A percentile compares a stretch with the other conserved stretches of the same genome.
Evolutionary conservation across 345 rosid genomes (phyloP).

Genomic region (Bruguiera gymnorhiza): DNA sequence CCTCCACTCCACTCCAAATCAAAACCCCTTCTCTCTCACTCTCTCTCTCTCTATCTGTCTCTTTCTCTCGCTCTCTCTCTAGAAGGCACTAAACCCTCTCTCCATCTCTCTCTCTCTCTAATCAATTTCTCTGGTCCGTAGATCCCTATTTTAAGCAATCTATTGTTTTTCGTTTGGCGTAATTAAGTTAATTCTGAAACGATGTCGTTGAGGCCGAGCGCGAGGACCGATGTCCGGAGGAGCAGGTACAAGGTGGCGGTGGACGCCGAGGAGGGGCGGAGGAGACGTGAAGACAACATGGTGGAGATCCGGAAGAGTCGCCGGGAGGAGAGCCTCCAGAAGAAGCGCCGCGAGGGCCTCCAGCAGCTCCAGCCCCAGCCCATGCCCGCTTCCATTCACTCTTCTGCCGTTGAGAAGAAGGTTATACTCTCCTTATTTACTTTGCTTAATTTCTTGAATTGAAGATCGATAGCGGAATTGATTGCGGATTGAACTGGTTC

Average conservation of each 20-base stretch:
- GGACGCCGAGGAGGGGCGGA: conserved; percentile 79
- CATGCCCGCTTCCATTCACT: conserved; percentile 35
- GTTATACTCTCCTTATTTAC: conserved; percentile 21
- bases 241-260: conserved; percentile 79
- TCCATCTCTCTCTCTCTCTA: background rate
- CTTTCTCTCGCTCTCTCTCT: background rate
- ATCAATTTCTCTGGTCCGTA: background rate
- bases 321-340: conserved; percentile 80
- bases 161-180: background rate
- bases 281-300: conserved; percentile 88
- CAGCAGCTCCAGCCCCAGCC: conserved; percentile 55
- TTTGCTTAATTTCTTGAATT: background rate
- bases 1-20: too few relatives aligned
- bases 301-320: conserved; percentile 90
- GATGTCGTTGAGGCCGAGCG: conserved; percentile 79
- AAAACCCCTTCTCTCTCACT: conserved; percentile 1
- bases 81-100: background rate
- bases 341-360: conserved; percentile 83
- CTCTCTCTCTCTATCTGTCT: background rate
- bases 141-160: background rate
- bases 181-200: background rate
- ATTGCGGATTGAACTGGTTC: background rate
- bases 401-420: conserved; percentile 62
- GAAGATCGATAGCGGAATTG: background rate
- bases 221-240: conserved; percentile 69